phyloP scores from a whole-genome alignment of 169 alveolate genomes.

The Cryptosporidium baileyi region DNA sequence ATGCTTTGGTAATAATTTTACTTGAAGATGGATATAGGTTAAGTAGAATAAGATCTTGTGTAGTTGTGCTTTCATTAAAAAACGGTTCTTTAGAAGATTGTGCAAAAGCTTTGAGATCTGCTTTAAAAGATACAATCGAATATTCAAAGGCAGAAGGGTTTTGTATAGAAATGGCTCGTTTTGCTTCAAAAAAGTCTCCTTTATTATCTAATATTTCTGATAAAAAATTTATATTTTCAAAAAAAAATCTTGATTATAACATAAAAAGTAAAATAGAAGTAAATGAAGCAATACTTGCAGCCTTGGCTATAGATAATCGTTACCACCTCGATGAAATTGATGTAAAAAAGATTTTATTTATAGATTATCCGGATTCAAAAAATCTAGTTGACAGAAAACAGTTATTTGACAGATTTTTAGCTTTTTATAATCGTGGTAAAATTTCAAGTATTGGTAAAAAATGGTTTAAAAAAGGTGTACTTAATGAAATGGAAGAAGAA shows the following conservation, averaged over 20 bases:
- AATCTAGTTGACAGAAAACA: slow-evolving; percentile 31
- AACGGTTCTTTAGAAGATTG: slow-evolving; percentile 65
- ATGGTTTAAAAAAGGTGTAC: slow-evolving; percentile 6
- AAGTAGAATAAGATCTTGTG: slow-evolving; percentile 49
- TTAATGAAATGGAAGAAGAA: slow-evolving; percentile 13
- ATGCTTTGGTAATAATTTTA: slow-evolving; percentile 7
- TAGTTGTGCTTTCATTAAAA: slow-evolving; percentile 12
- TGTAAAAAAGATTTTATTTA: slow-evolving; percentile 31
- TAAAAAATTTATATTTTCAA: background rate
- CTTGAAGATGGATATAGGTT: slow-evolving; percentile 41
- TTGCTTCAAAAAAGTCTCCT: background rate
- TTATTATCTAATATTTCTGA: background rate
- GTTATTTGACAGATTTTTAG: slow-evolving; percentile 26
- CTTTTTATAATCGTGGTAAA: slow-evolving; percentile 3
- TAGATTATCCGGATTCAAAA: slow-evolving; percentile 8
- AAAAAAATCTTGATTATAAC: background rate
- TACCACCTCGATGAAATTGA: slow-evolving; percentile 33
- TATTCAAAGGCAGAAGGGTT: slow-evolving; percentile 30
- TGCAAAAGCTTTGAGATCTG: slow-evolving; percentile 38
- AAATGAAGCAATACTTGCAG: slow-evolving; percentile 53
- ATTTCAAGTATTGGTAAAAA: background rate
- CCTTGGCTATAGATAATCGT: slow-evolving; percentile 55
- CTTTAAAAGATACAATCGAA: slow-evolving; percentile 6
- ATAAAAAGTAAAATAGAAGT: slow-evolving; percentile 3
- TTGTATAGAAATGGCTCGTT: slow-evolving; percentile 17